A percentile compares a stretch with the other conserved stretches of the same genome.
These are phyloP conservation scores for Fusarium robinianum DNA, from an alignment of 2,329 filamentous ascomycete genomes.

Conservation along the genomic window DNA sequence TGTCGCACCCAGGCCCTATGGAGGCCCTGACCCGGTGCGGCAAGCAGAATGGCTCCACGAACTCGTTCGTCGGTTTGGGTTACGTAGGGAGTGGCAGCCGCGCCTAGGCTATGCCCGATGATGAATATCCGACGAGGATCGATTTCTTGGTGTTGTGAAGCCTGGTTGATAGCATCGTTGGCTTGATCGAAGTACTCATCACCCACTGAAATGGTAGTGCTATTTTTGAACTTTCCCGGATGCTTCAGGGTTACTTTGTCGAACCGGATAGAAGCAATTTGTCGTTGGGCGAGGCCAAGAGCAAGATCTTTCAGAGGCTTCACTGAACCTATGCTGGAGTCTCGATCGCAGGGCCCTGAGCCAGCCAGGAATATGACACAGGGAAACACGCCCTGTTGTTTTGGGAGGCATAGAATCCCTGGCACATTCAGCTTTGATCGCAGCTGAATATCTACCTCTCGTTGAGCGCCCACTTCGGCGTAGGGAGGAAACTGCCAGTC, in stretches of 20 bases:
- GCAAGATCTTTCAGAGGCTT: slow-evolving; percentile 7
- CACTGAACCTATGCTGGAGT: background rate
- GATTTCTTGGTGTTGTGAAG: background rate
- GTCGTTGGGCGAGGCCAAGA: slow-evolving; percentile 1
- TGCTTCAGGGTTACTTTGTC: background rate
- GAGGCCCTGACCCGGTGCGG: background rate
- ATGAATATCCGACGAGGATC: background rate
- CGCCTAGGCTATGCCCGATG: slow-evolving; percentile 7
- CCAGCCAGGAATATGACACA: slow-evolving; percentile 8
- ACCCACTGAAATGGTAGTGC: background rate
- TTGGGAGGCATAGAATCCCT: too few species aligned
- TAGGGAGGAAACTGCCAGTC: too few species aligned
- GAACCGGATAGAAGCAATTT: slow-evolving; percentile 1
- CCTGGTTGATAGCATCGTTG: background rate
- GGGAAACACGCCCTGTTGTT: too few species aligned
- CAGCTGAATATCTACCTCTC: background rate
- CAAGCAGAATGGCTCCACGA: background rate
- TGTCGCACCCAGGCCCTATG: slow-evolving; percentile 1
- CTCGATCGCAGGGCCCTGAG: slow-evolving; percentile 4
- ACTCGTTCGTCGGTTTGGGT: background rate
- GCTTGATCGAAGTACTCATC: slow-evolving; percentile 10
- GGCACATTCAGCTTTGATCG: background rate
- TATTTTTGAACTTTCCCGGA: too few species aligned
- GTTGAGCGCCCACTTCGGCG: too few species aligned
- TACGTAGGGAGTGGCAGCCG: background rate